Evolutionary conservation across 2,329 filamentous ascomycete species (phyloP), one percentile per base, ranked within the genome.

Genomic region (Knufia petricola): DNA sequence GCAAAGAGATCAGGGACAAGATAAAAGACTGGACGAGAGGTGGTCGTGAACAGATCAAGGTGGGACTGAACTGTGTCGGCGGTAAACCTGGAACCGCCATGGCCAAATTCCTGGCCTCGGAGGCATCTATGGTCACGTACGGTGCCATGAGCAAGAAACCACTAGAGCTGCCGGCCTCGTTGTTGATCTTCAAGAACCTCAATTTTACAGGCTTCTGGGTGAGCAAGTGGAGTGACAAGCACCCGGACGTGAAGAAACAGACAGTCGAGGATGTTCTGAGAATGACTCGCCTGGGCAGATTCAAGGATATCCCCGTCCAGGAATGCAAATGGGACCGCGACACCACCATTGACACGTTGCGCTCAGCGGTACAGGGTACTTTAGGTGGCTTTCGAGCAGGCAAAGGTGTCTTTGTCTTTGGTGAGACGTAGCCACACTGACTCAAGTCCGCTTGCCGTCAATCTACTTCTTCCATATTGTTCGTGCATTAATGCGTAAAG

Each of bases 121-220:
- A 79, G 19, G 85, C 78, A 1, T 82, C 84, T 49, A 73, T 96
- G 66, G 87, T 98, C 20, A 95, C 90, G 3, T 98, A 98, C 63
- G 92, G 92, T 21, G 90, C 86, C 44, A 98, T 98, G 92, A 81
- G 85, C 28, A 85, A 85, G 64, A 83, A 94, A 69, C 89, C 90
- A 0, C 76, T 95, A 21, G 74, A 77, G 4, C 68, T 96, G 52
- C 87, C 90, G 0, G 85, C 89, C 0, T 85, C 85, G 0, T 72
- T 94, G 57, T 72, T 96, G 51, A 98, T 98, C 59, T 98, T 98
- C 72, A 92, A 90, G 66, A 81, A 96, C 59, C 75, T 96, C 46
- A 76, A 79, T 45, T 94, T 95, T 61, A 77, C 86, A 53, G 94
- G 92, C 3, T 98, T 96, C 67, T 98, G 92, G 92, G 81, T 96